These are phyloP conservation scores for Fusarium solani-melongenae DNA, from an alignment of 2,329 filamentous ascomycete genomes.

Conservation along the genomic window DNA sequence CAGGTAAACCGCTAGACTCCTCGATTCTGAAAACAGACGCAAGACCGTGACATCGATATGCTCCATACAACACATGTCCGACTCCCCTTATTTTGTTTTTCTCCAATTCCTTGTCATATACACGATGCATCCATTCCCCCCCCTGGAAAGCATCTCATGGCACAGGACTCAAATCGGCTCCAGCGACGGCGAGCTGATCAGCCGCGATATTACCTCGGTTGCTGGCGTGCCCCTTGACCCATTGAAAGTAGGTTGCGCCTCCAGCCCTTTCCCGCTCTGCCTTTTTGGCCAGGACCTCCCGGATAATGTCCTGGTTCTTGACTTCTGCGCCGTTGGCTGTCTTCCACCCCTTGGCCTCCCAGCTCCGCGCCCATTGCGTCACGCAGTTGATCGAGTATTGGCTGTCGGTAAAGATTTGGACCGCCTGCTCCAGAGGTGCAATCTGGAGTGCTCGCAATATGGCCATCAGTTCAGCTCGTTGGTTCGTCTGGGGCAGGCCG, in stretches of 20 bases:
- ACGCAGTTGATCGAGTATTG: constrained; percentile 91
- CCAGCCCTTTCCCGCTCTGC: constrained; percentile 72
- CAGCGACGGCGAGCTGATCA: constrained; percentile 76
- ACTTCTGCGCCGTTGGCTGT: constrained; percentile 78
- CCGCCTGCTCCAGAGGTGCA: constrained; percentile 72
- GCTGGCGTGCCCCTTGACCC: constrained; percentile 88
- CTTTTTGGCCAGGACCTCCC: constrained; percentile 76
- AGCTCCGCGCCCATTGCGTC: constrained; percentile 83
- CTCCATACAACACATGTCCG: background rate
- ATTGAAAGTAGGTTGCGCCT: constrained; percentile 77
- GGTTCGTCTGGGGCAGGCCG: constrained; percentile 86
- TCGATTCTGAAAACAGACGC: constrained; percentile 7
- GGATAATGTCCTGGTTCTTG: constrained; percentile 87
- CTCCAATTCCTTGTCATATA: background rate
- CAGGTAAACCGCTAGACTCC: constrained; percentile 10
- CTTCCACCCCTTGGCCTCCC: constrained; percentile 81
- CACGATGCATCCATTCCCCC: background rate
- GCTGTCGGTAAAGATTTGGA: constrained; percentile 89
- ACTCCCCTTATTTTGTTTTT: background rate
- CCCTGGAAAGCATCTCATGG: background rate
- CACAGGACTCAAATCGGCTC: constrained; percentile 46
- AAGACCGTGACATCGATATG: constrained; percentile 7
- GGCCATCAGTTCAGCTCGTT: constrained; percentile 93
- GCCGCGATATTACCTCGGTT: constrained; percentile 83
- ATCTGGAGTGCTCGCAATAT: constrained; percentile 85